A percentile compares a stretch with the other conserved stretches of the same genome.
phyloP scores from a whole-genome alignment of 345 rosid genomes.

The Syzygium grande region DNA sequence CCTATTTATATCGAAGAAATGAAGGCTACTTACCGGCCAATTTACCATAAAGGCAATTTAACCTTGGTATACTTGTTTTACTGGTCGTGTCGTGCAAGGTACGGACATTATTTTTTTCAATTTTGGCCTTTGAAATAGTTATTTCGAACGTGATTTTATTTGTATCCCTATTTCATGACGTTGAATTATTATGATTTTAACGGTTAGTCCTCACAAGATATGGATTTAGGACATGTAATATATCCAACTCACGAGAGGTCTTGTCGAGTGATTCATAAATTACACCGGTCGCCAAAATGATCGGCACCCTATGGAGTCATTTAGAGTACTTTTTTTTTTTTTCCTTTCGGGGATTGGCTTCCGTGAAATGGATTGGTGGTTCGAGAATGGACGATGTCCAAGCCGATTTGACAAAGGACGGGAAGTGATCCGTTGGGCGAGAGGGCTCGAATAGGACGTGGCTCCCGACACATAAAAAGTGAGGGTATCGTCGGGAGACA shows the following conservation, averaged over 20 bases:
- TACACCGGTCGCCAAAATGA: rapidly evolving
- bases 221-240: not conserved
- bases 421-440: not conserved
- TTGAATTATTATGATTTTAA: not conserved
- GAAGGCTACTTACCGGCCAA: not conserved
- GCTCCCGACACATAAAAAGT: not conserved
- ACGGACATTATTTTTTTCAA: not conserved
- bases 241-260: not conserved
- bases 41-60: not conserved
- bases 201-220: not conserved
- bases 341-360: not conserved
- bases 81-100: not conserved
- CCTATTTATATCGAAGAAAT: not conserved
- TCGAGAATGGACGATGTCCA: not conserved
- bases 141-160: not conserved
- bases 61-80: not conserved
- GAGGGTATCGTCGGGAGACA: not conserved
- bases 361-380: rapidly evolving
- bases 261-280: not conserved
- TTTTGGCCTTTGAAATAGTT: not conserved
- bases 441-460: not conserved
- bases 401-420: not conserved
- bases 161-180: not conserved
- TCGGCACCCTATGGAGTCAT: rapidly evolving
- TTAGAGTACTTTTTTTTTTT: not conserved